Evolutionary conservation across 1,284 basidiomycete genomes (phyloP), one percentile per base, ranked within the genome.

Genomic region (Porphyrellus sp.): DNA sequence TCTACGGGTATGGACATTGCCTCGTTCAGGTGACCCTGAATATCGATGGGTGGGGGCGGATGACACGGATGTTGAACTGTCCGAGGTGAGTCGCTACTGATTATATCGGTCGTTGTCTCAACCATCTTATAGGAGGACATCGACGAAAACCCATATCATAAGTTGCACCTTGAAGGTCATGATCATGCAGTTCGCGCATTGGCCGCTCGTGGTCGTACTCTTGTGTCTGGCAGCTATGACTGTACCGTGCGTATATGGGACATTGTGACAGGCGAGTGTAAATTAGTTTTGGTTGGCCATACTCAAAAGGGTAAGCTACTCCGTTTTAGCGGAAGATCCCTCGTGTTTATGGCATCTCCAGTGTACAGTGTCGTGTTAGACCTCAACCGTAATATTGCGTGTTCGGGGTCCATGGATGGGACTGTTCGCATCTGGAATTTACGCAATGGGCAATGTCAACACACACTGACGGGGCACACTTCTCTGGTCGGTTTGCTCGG

Each of bases 191-290:
- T 98, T 15, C 83, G 94, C 52, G 92, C 93, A 5, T 77, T 98
- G n/a, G 91, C 93, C 25, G 91, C 92, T 11, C 80, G 92, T 58
- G 93, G 94, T 5, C 79, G 90, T 38, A 93, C 89, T 1, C 79
- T 96, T 41, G 89, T 95, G 21, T 95, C 92, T n/a, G 94, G 93
- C 25, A 95, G 92, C 62, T 98, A 98, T 71, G 95, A 98, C 67
- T 89, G 85, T 66, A 91, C 85, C 4, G 93, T 97, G 34, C 85
- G 94, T 34, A 89, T 97, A 31, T 98, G 95, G 94, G 93, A 98
- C 68, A 88, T 93, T 53, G 80, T 93, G 57, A 89, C 85, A n/a
- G 95, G 94, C 12, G 77, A 80, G 38, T 91, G 89, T 68, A 85
- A 85, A 63, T 89, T 87, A 77, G 79, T 88, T 8, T 76, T 98